Evolutionary conservation across 257 asterid species (phyloP), one percentile per base, ranked within the genome.

Genomic region (Thymus quinquecostatus): DNA sequence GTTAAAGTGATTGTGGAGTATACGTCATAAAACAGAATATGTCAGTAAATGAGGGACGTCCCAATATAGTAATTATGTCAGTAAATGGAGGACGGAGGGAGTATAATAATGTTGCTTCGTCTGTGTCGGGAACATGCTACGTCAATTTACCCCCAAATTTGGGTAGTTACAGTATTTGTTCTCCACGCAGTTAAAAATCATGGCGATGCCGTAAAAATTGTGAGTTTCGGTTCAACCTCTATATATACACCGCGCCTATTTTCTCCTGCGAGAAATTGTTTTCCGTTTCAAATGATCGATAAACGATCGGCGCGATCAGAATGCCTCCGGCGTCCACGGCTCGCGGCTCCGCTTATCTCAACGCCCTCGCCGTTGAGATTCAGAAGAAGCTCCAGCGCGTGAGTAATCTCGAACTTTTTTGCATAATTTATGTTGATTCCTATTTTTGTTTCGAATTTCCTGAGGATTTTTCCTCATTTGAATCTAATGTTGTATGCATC

Each of bases 301-400:
- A 56, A 5, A n/a, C 74, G 41, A 54, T 58, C 63, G 70, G 59
- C 58, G 73, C 77, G 56, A 80, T 81, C 77, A 80, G 71, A 81
- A 86, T 88, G 96, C 77, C 85, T 72, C 78, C 87, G 80, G 80
- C 83, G 68, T 81, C 84, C 40, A 76, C 83, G 69, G 77, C 86
- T 78, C 88, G 86, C 68, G 86, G 92, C 83, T 81, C 96, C 51
- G 96, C 90, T 79, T 92, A 87, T 75, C 95, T 95, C 68, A 76
- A 81, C 54, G 97, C 97, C 60, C 91, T 95, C 64, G 75, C 96
- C 40, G 83, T 84, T 66, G 94, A 92, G 82, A 95, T 95, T 78
- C 96, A 95, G 83, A 92, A 82, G 82, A 92, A 95, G 85, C 97
- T 92, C 74, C 96, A 87, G 74, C 96, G 99, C 51, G 98, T 95